A percentile compares a stretch with the other conserved stretches of the same genome.
Evolutionary conservation across 2,329 filamentous ascomycete genomes (phyloP).

Genomic region (Scytalidium sp.): DNA sequence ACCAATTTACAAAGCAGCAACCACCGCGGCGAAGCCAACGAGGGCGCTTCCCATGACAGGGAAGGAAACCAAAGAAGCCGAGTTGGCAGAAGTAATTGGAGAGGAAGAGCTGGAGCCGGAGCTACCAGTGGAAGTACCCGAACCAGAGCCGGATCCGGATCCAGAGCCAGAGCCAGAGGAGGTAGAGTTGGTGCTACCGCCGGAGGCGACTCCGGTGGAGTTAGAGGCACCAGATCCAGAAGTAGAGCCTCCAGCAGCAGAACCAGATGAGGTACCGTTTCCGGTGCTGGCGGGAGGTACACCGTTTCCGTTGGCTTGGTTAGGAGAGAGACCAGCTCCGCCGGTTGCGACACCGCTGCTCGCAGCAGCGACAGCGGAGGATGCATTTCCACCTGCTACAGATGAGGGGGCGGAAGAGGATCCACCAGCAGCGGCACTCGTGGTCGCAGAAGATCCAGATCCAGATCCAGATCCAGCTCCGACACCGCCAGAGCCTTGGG

Average conservation of each 20-base stretch:
- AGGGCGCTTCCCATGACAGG: conserved; percentile 15
- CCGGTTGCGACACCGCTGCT: conserved; percentile 7
- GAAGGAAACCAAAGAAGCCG: conserved; percentile 13
- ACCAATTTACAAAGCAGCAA: conserved; percentile 20
- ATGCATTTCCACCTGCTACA: conserved; percentile 26
- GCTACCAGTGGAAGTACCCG: conserved; percentile 1
- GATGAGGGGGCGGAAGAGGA: conserved; percentile 37
- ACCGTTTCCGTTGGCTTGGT: conserved; percentile 9
- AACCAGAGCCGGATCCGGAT: conserved; percentile 2
- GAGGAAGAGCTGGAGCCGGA: neutral
- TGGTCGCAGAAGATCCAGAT: conserved; percentile 3
- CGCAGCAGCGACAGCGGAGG: neutral
- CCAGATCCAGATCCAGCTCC: conserved; percentile 4
- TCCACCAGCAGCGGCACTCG: neutral
- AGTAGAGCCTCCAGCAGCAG: conserved; percentile 9
- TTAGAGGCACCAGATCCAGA: conserved; percentile 6
- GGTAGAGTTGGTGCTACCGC: conserved; percentile 6
- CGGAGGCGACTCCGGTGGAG: too few relatives aligned
- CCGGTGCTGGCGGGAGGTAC: conserved; percentile 2
- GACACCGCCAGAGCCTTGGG: neutral
- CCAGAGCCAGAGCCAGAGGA: conserved; percentile 3
- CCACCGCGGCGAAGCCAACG: conserved; percentile 15
- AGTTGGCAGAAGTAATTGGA: neutral
- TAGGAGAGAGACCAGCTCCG: conserved; percentile 17
- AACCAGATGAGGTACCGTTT: conserved; percentile 2